Base-by-base conservation (phyloP, 352 stramenopile species). In the Pythium graminicola region DNA sequence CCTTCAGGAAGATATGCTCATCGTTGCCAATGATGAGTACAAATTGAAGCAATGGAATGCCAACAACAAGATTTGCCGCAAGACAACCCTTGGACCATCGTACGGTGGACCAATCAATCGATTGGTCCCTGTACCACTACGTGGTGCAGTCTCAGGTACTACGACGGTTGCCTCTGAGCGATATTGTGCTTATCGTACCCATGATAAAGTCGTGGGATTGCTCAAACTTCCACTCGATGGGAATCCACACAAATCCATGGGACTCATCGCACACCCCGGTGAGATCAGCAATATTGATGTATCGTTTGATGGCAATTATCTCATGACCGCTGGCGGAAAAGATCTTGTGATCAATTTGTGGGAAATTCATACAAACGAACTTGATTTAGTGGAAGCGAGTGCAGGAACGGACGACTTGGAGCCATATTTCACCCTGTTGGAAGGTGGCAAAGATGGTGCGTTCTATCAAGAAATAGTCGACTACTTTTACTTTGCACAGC, bases 401-500 rank as follows among this genome's bases (percentile, higher is more conserved):
- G 38, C 43, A 47, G 55, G 55, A 1, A 19, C 32, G 0, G 42
- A 50, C 46, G 50, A 67, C 32, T 47, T 95, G 1, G 69, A 80
- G 35, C 84, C 89, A 9, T 98, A 85, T 52, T 54, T 95, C 39
- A 69, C 83, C 20, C 67, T 96, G 17, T 67, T 98, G 5, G 87
- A 97, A 66, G 89, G 88, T 38, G 89, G 84, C 16, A 52, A 56
- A 2, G 67, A 86, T 6, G 89, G 90, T 0, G 73, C 69, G 22
- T 86, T 97, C 48, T 93, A 90, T 65, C 64, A 96, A 42, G 87
- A 98, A 33, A 89, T 97, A 13, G 81, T 97, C 27, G 89, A 98
- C 59, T 98, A 96, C 67, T 98, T 98, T 62, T 97, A 96, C 64
- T 90, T 97, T 51, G 82, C 82, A 3, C 86, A 98, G 61, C 72